phyloP scores from a whole-genome alignment of 2,329 filamentous ascomycete genomes.

The Arachnomyces sp. region DNA sequence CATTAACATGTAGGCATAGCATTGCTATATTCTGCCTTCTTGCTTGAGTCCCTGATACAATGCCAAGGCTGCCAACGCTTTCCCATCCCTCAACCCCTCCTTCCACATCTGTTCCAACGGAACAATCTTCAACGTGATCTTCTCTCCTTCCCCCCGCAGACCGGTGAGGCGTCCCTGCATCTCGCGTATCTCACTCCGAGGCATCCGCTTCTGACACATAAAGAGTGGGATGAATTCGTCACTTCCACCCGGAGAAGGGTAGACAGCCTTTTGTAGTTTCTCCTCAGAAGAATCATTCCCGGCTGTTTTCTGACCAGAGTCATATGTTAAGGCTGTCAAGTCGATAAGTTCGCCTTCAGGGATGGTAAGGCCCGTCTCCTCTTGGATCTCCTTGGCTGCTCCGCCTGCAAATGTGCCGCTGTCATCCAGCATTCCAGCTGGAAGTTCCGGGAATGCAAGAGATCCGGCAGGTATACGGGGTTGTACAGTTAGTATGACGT shows the following conservation, averaged over 20 bases:
- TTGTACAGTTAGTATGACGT: conserved; percentile 50
- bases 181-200: conserved; percentile 40
- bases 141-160: conserved; percentile 48
- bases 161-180: conserved; percentile 50
- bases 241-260: conserved; percentile 49
- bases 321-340: conserved; percentile 45
- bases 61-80: conserved; percentile 48
- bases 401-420: conserved; percentile 46
- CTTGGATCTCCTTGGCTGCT: conserved; percentile 50
- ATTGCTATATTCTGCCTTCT: conserved; percentile 36
- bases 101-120: conserved; percentile 46
- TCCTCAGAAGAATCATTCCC: conserved; percentile 22
- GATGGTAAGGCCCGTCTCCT: conserved; percentile 51
- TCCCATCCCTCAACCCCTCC: conserved; percentile 48
- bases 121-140: conserved; percentile 52
- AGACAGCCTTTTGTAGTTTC: conserved; percentile 42
- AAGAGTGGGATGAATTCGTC: conserved; percentile 55
- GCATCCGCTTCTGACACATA: conserved; percentile 47
- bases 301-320: conserved; percentile 10
- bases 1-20: not conserved
- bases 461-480: conserved; percentile 51
- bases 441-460: conserved; percentile 49
- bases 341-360: conserved; percentile 44
- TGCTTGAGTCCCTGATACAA: conserved; percentile 47
- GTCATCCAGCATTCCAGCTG: conserved; percentile 55